Base-by-base conservation (phyloP, 345 rosid genomes). In the Citrus glauca region DNA sequence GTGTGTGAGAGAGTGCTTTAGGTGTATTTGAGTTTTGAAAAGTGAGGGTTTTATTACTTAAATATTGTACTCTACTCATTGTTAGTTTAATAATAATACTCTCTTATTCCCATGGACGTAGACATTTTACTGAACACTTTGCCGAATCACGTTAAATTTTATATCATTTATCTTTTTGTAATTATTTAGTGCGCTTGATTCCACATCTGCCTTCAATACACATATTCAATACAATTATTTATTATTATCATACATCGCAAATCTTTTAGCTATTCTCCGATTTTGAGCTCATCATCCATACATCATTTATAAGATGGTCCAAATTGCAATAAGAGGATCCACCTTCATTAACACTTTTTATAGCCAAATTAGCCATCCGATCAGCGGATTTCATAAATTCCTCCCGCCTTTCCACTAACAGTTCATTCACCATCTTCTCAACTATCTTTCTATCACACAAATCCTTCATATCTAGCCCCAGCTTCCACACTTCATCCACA, bases 391-490 rank as follows among this genome's bases (percentile, higher is more conserved):
- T 78, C 6, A 24, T 60, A 20, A 84, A 80, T 76, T 82, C 89
- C 5, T 73, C 83, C 48, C 71, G 78, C 81, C 80, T 83, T 7
- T 75, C 81, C 67, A 67, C 87, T 89, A 87, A 87, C 66, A 88
- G 63, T 32, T 85, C 89, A 28, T 71, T 79, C n/a, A 86, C 88
- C 90, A 85, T 87, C 76, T 79, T 83, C 72, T 86, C 87, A 38
- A 88, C 65, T 5, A 78, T 75, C 38, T 20, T 53, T 72, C 87
- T 77, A 7, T 82, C 79, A 62, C 90, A 88, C 11, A 50, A 68
- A 72, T 88, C 91, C 80, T 90, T 88, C 87, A 86, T 85, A 71
- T 87, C 89, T 20, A 88, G 20, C 9, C 91, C 90, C 0, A 82
- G 16, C 32, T 68, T 85, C 90, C 90, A 90, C 30, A 76, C 84